phyloP scores from a whole-genome alignment of 345 rosid genomes.

The Brassica nigra region DNA sequence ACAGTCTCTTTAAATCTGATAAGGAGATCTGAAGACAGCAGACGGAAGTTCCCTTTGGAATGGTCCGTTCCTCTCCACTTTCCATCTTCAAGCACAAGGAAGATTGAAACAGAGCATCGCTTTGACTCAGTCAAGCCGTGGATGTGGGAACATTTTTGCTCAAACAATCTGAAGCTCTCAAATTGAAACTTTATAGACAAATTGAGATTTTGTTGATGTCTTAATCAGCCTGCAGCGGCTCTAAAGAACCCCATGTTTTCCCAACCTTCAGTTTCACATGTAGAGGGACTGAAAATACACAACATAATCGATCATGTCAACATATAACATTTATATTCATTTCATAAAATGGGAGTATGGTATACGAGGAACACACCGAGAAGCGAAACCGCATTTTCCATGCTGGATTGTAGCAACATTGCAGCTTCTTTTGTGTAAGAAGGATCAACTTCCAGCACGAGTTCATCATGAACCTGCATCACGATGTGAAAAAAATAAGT shows the following conservation, averaged over 20 bases:
- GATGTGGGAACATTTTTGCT: conserved; percentile 5
- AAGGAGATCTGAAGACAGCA: conserved; percentile 17
- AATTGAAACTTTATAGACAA: neutral
- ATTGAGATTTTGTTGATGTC: conserved; percentile 30
- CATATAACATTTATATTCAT: neutral
- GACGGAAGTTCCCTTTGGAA: neutral
- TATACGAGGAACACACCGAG: conserved; percentile 49
- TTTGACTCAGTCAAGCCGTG: neutral
- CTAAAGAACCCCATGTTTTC: conserved; percentile 92
- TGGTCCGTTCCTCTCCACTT: neutral
- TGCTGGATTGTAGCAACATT: conserved; percentile 58
- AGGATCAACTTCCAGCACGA: conserved; percentile 85
- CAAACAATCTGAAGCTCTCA: conserved; percentile 16
- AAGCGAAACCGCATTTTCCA: conserved; percentile 81
- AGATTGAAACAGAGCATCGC: conserved; percentile 11
- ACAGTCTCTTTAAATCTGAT: conserved; percentile 20
- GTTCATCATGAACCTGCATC: conserved; percentile 85
- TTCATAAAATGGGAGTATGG: neutral
- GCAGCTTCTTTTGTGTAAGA: conserved; percentile 74
- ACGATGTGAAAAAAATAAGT: neutral
- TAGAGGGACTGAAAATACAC: conserved; percentile 67
- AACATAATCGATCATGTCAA: conserved; percentile 3
- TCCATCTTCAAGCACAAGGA: conserved; percentile 13
- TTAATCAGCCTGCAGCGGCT: conserved; percentile 55
- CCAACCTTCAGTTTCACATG: conserved; percentile 85